phyloP scores from a whole-genome alignment of 495 filamentous ascomycete species.

The Hypoxylon intermedium region DNA sequence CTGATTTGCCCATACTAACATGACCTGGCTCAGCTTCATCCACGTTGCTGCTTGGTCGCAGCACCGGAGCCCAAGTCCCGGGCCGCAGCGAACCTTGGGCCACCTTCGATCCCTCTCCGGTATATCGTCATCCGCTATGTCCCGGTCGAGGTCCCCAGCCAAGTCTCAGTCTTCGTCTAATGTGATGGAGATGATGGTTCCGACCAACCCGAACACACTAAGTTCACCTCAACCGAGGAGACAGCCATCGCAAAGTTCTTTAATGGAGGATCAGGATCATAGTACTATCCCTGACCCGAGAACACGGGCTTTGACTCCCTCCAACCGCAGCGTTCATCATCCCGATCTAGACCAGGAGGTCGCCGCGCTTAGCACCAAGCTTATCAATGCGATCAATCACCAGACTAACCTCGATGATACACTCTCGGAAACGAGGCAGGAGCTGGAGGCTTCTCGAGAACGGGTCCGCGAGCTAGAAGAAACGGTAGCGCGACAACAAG shows the following conservation, averaged over 20 bases:
- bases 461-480: slow-evolving; percentile 72
- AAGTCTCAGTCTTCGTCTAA: slow-evolving; percentile 44
- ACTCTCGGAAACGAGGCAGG: slow-evolving; percentile 79
- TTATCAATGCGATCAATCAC: slow-evolving; percentile 96
- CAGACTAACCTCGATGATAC: slow-evolving; percentile 93
- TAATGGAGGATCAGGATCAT: slow-evolving; percentile 54
- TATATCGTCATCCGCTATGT: slow-evolving; percentile 46
- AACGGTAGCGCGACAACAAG: slow-evolving; percentile 52
- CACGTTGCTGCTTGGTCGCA: slow-evolving; percentile 60
- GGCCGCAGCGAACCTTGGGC: slow-evolving; percentile 47
- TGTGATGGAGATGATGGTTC: slow-evolving; percentile 38
- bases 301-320: slow-evolving; percentile 50
- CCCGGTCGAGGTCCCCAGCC: slow-evolving; percentile 39
- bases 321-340: slow-evolving; percentile 52
- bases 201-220: slow-evolving; percentile 16
- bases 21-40: slow-evolving; percentile 52
- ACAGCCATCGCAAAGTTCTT: slow-evolving; percentile 39
- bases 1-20: slow-evolving; percentile 40
- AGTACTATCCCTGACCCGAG: slow-evolving; percentile 59
- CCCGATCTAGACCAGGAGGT: slow-evolving; percentile 89
- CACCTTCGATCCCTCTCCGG: slow-evolving; percentile 59
- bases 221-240: slow-evolving; percentile 44
- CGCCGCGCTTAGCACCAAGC: slow-evolving; percentile 87
- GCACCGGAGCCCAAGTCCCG: slow-evolving; percentile 49
- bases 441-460: slow-evolving; percentile 76